These are phyloP conservation scores for Fusarium guadeloupense DNA, from an alignment of 2,329 filamentous ascomycete genomes.

Conservation along the genomic window DNA sequence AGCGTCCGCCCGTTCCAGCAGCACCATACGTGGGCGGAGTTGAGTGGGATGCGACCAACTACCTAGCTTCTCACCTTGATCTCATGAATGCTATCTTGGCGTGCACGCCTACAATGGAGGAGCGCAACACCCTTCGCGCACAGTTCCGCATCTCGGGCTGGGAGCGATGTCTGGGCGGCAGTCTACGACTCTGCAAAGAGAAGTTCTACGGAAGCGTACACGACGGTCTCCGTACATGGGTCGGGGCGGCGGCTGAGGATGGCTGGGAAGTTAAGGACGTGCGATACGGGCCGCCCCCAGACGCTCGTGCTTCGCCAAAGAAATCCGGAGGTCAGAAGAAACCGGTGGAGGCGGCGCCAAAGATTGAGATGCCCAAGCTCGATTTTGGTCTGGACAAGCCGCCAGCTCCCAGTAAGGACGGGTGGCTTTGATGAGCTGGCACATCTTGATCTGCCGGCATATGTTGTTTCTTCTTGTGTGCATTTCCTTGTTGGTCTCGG, in stretches of 20 bases:
- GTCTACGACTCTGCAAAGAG: constrained; percentile 91
- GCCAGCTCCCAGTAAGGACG: constrained; percentile 43
- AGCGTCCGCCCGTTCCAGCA: constrained; percentile 88
- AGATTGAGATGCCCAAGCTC: constrained; percentile 68
- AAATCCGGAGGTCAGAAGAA: constrained; percentile 54
- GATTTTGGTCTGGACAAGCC: constrained; percentile 57
- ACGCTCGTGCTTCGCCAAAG: constrained; percentile 46
- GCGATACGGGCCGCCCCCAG: constrained; percentile 70
- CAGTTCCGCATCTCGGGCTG: constrained; percentile 86
- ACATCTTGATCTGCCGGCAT: constrained; percentile 24
- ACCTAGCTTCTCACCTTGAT: constrained; percentile 90
- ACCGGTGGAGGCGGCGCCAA: constrained; percentile 65
- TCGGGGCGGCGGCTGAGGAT: constrained; percentile 85
- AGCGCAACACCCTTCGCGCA: constrained; percentile 81
- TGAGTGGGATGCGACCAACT: constrained; percentile 98
- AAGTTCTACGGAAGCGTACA: constrained; percentile 97
- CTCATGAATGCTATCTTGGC: constrained; percentile 91
- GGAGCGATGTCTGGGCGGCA: constrained; percentile 88
- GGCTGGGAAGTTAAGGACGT: constrained; percentile 87
- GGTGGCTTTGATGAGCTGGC: constrained; percentile 43
- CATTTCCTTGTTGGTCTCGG: constrained; percentile 37
- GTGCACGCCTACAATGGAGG: constrained; percentile 72
- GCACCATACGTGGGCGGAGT: constrained; percentile 97
- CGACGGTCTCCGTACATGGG: constrained; percentile 88
- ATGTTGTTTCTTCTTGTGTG: constrained; percentile 36